Conservation (phyloP, 176 grass and related monocot species). For the Oryza brachyantha region DNA sequence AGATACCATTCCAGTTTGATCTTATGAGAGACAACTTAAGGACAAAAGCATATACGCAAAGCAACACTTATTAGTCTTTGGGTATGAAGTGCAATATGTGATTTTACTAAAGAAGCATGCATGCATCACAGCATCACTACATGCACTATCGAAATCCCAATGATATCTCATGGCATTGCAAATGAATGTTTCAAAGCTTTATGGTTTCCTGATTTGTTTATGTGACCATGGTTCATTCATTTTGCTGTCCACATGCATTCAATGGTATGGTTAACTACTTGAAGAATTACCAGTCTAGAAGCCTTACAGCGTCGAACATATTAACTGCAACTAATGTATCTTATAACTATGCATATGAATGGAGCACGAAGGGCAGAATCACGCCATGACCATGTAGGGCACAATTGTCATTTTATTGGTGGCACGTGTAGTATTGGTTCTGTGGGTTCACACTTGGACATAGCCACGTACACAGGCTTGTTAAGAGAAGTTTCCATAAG, state of each 20-base stretch:
- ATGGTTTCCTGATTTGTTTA: neutral
- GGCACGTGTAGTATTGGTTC: neutral
- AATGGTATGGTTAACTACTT: neutral
- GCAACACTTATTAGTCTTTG: neutral
- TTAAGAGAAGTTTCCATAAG: neutral
- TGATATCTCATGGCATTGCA: neutral
- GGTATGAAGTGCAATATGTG: neutral
- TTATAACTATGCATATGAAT: neutral
- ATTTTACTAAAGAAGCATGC: neutral
- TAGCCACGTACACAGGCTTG: neutral
- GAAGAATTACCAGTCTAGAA: neutral
- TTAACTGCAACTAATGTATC: neutral
- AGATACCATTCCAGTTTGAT: conserved; percentile 3
- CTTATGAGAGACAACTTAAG: neutral
- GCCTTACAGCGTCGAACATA: neutral
- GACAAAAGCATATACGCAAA: neutral
- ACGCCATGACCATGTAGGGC: neutral
- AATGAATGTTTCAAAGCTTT: neutral
- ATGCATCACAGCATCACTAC: too few species aligned
- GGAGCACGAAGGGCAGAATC: neutral
- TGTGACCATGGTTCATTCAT: neutral
- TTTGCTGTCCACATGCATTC: neutral
- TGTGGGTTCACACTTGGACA: neutral
- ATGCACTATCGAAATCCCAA: neutral
- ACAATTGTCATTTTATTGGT: neutral